phyloP scores from a whole-genome alignment of 768 basidiomycete species.

The Paxillus ammoniavirescens region DNA sequence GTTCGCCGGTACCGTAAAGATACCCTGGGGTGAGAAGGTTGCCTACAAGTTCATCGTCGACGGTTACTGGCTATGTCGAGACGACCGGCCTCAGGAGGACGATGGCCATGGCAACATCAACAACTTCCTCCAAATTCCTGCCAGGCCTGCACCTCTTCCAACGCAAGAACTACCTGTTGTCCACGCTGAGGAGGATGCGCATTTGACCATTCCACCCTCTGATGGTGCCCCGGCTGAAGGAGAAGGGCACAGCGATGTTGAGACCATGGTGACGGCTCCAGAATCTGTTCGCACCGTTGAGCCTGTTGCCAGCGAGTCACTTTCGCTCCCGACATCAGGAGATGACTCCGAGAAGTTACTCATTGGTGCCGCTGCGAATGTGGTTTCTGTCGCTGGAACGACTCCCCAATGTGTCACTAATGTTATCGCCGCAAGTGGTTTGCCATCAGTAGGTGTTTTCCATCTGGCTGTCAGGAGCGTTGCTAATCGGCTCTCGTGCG shows the following conservation, averaged over 20 bases:
- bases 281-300: slow-evolving; percentile 19
- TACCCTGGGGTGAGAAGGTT: slow-evolving; percentile 65
- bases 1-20: slow-evolving; percentile 50
- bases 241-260: slow-evolving; percentile 9
- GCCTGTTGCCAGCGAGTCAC: not conserved
- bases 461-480: not conserved
- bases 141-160: slow-evolving; percentile 32
- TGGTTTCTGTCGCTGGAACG: not conserved
- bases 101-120: slow-evolving; percentile 69
- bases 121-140: slow-evolving; percentile 59
- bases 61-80: slow-evolving; percentile 57
- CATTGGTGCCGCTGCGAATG: not conserved
- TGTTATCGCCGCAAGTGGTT: slow-evolving; percentile 33
- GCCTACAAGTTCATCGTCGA: slow-evolving; percentile 83
- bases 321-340: not conserved
- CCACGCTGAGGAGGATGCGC: not conserved
- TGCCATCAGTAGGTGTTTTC: slow-evolving; percentile 13
- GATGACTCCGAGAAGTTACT: not conserved
- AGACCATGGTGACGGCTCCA: slow-evolving; percentile 26
- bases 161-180: not conserved
- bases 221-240: not conserved
- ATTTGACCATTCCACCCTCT: slow-evolving; percentile 13
- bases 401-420: slow-evolving; percentile 30
- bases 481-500: not conserved
- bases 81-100: slow-evolving; percentile 55